Evolutionary conservation across 2,329 filamentous ascomycete species (phyloP).

Genomic region (Colletotrichum brevisporum): DNA sequence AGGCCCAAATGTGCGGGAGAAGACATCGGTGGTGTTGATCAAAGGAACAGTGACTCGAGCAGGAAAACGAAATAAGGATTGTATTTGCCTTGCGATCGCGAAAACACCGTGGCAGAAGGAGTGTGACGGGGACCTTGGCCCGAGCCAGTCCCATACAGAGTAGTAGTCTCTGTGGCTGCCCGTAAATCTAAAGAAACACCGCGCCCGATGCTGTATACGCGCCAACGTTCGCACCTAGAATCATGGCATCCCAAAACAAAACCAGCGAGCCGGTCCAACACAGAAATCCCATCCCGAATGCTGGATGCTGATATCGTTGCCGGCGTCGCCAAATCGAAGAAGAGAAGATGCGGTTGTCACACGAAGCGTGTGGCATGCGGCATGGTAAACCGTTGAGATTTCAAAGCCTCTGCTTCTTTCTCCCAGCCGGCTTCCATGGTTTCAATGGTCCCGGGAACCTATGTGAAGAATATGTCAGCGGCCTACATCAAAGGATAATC

Average conservation of each 20-base stretch:
- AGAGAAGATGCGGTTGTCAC: not conserved
- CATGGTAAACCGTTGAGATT: not conserved
- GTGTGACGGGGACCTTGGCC: not conserved
- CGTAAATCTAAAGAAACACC: constrained; percentile 27
- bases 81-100: constrained; percentile 17
- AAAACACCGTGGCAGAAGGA: constrained; percentile 14
- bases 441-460: not conserved
- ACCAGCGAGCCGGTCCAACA: not conserved
- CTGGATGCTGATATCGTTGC: not conserved
- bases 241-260: constrained; percentile 10
- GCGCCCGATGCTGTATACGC: constrained; percentile 12
- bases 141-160: not conserved
- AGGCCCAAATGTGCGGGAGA: too few relatives aligned
- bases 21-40: too few relatives aligned
- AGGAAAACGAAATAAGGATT: constrained; percentile 19
- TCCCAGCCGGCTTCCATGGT: not conserved
- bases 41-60: not conserved
- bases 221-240: constrained; percentile 3
- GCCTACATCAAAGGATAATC: not conserved
- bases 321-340: constrained; percentile 16
- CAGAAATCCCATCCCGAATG: not conserved
- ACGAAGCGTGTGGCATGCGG: not conserved
- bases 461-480: constrained; percentile 1
- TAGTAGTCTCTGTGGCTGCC: constrained; percentile 5
- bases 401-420: constrained; percentile 21